Evolutionary conservation across 2,329 filamentous ascomycete genomes (phyloP), one percentile per base, ranked within the genome.

Genomic region (Curvularia spicifera): DNA sequence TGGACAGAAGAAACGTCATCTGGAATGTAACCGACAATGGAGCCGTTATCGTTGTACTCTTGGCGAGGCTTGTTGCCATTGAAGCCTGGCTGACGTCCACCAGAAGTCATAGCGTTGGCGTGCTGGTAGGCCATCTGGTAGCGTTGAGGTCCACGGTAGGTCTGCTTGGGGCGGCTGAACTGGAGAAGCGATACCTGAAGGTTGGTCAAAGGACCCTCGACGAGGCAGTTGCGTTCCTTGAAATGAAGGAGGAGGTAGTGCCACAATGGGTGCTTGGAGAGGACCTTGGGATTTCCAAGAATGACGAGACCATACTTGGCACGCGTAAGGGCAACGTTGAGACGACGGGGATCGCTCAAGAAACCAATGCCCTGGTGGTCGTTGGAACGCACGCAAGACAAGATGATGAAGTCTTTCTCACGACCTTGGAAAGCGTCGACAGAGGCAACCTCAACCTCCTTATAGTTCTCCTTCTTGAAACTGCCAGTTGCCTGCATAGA

Each of bases 341-440:
- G 87, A 83, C 95, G 94, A 66, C 95, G 91, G 51, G 95, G 95
- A 70, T 99, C 95, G 60, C 93, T 98, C 82, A 99, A 83, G 86
- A 99, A 99, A 80, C 95, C 95, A 70, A 99, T 99, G 66, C 95
- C 95, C 77, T 99, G 95, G 76, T 98, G 96, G 71, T 99, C 95
- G 76, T 99, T 99, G 75, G 94, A 98, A 74, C 95, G 91, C 50
- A 99, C 95, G 74, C 95, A 99, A 61, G 95, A 98, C 31, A 99
- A 83, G 39, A 99, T 93, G 71, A 99, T 99, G 72, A 97, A 99
- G 75, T 99, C 95, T 81, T 99, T 99, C 80, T 99, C 95, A 82
- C 95, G 90, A 51, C 95, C 95, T 76, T 99, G 95, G 85, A 99
- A 99, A 20, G 95, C 95, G 81, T 99, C 95, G 37, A 99, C 95